Base-by-base conservation (phyloP, 495 filamentous ascomycete genomes). In the Zalerion maritima region DNA sequence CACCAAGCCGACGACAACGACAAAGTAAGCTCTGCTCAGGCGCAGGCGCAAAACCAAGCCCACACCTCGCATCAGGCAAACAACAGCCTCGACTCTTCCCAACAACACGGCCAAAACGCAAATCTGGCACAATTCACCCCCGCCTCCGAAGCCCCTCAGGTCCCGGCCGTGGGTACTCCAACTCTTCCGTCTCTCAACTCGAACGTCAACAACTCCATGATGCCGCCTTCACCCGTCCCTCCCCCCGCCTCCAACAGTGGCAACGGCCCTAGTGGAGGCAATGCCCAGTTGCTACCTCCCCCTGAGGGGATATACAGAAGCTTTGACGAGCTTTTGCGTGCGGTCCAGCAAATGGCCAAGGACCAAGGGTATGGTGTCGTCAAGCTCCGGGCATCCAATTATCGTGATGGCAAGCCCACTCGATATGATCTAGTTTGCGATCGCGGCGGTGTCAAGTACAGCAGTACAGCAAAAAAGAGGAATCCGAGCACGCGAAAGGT, bases 351-450 rank as follows among this genome's bases (percentile, higher is more conserved):
- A 5, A 44, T 50, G 0, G 60, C 59, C 0, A 66, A 62, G 40
- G 58, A 64, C 22, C 58, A 64, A 28, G 61, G 61, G 24, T 66
- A 60, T 32, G 52, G 52, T 13, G 47, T 66, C 2, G 61, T 66
- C 21, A 66, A 66, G 50, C 46, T 66, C 1, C 57, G 61, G 4
- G 55, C 61, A 0, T 60, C 55, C 47, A 66, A 66, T 26, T 66
- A 66, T 27, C 57, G 61, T 5, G 61, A 66, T 12, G 46, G 51
- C 16, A 66, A 63, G 34, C 57, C 61, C 0, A 66, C 61, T 13
- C 51, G 61, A 13, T 66, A 62, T 40, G 61, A 66, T 21, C 43
- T 66, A 0, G 61, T 66, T 2, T 66, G 61, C 43, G 61, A 66
- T 29, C 58, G 61, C 18, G 61, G 61, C 19, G 61, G 61, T 6